A percentile compares a stretch with the other conserved stretches of the same genome.
Evolutionary conservation across 1,284 basidiomycete genomes (phyloP).

Genomic region (Rhodotorula sp.): DNA sequence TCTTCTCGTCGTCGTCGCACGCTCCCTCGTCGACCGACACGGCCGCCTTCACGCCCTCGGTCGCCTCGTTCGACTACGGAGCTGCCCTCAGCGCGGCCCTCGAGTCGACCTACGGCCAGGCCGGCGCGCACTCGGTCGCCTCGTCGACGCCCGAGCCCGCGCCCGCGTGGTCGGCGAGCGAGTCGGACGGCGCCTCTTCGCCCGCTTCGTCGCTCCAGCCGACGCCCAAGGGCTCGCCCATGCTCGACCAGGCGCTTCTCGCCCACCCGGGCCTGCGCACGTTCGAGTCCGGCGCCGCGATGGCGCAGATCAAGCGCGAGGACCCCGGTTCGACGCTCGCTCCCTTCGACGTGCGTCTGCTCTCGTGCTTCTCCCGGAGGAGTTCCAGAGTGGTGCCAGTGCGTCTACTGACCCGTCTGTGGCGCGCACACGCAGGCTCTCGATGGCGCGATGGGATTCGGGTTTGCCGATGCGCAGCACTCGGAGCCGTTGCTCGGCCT

Average conservation of each 20-base stretch:
- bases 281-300: background rate
- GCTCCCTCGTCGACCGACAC: background rate
- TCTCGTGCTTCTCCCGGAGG: no score
- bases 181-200: slow-evolving; percentile 9
- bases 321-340: no score
- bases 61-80: slow-evolving; percentile 8
- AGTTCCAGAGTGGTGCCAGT: no score
- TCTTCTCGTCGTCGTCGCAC: background rate
- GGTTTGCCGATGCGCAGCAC: no score
- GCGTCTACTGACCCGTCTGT: no score
- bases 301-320: background rate
- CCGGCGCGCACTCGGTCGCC: no score
- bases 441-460: no score
- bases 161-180: background rate
- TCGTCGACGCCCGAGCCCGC: background rate
- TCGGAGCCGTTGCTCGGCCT: no score
- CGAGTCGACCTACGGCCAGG: background rate
- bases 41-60: background rate
- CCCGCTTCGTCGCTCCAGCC: slow-evolving; percentile 2
- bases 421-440: no score
- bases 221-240: background rate
- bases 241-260: background rate
- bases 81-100: background rate
- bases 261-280: background rate
- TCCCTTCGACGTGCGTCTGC: no score